Conservation (phyloP, 306 rosid genomes). For the Ceratonia siliqua region DNA sequence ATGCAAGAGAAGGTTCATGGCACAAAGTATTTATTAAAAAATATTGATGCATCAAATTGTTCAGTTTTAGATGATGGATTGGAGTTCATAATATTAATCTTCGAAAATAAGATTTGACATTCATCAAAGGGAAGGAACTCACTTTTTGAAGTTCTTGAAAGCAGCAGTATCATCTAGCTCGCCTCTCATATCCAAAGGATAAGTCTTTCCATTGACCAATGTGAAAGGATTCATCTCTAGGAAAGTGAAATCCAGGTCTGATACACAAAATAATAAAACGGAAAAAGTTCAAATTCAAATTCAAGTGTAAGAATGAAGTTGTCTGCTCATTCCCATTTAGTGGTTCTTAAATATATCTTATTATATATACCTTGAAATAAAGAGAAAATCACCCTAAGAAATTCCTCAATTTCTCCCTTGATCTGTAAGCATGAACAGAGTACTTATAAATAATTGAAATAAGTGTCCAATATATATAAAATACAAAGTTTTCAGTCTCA, state of each 20-base stretch:
- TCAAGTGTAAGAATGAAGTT: neutral
- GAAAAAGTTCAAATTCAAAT: slow-evolving; percentile 5
- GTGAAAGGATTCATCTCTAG: slow-evolving; percentile 97
- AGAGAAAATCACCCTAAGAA: slow-evolving; percentile 66
- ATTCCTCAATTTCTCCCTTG: slow-evolving; percentile 80
- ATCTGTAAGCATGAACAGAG: slow-evolving; percentile 47
- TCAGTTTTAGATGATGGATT: slow-evolving; percentile 3
- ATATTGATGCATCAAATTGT: slow-evolving; percentile 2
- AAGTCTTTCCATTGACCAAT: slow-evolving; percentile 87
- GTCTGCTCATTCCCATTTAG: neutral
- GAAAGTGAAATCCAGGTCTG: slow-evolving; percentile 97
- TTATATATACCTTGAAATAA: slow-evolving; percentile 76
- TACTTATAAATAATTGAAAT: slow-evolving; percentile 11
- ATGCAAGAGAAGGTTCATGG: slow-evolving; percentile 26
- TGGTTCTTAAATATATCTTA: neutral
- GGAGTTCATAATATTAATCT: slow-evolving; percentile 1
- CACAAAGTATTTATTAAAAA: slow-evolving; percentile 12
- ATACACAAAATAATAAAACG: slow-evolving; percentile 23
- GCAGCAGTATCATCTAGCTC: slow-evolving; percentile 95
- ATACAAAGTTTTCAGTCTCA: slow-evolving; percentile 18
- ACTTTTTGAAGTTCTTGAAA: slow-evolving; percentile 98
- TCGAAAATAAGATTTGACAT: slow-evolving; percentile 8
- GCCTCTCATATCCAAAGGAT: slow-evolving; percentile 99
- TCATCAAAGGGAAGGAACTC: slow-evolving; percentile 29
- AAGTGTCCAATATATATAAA: neutral